Percentiles rank a stretch among this genome's conserved stretches.
Evolutionary conservation across 768 basidiomycete genomes (phyloP).

Genomic region (Neoboletus magnificus): DNA sequence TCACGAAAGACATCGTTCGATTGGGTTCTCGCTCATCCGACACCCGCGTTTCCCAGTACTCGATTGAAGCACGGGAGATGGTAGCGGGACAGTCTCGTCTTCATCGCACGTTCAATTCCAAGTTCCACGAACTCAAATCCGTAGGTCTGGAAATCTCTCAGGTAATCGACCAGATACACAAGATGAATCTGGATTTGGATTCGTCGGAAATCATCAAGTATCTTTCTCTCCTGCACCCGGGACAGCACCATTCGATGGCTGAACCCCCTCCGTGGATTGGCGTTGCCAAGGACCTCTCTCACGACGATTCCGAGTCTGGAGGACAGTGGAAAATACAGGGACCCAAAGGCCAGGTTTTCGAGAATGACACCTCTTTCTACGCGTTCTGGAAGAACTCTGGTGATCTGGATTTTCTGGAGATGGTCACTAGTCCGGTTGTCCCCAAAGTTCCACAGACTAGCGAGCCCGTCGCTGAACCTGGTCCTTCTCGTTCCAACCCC

Average conservation of each 20-base stretch:
- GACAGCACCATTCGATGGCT: conserved; percentile 42
- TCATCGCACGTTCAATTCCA: conserved; percentile 30
- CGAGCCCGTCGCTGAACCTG: background rate
- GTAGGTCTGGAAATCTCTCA: conserved; percentile 45
- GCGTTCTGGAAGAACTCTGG: conserved; percentile 47
- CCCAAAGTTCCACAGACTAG: background rate
- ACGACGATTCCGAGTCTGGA: conserved; percentile 15
- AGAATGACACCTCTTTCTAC: conserved; percentile 36
- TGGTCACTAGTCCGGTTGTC: background rate
- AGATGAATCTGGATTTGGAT: conserved; percentile 31
- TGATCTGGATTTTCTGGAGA: conserved; percentile 48
- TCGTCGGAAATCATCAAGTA: conserved; percentile 40
- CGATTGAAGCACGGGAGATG: conserved; percentile 56
- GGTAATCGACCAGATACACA: conserved; percentile 43
- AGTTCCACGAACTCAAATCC: conserved; percentile 40
- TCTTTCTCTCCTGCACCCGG: conserved; percentile 45
- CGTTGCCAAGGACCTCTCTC: conserved; percentile 15
- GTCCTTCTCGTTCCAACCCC: conserved; percentile 12
- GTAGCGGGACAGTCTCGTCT: conserved; percentile 42
- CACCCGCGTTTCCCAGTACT: conserved; percentile 57
- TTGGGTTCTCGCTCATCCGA: conserved; percentile 64
- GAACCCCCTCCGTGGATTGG: conserved; percentile 51
- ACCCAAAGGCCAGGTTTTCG: conserved; percentile 16
- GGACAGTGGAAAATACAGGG: conserved; percentile 37
- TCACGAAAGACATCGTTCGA: conserved; percentile 63